These are phyloP conservation scores for Ulvella scutata DNA, from an alignment of 139 green algal genomes.

Conservation along the genomic window DNA sequence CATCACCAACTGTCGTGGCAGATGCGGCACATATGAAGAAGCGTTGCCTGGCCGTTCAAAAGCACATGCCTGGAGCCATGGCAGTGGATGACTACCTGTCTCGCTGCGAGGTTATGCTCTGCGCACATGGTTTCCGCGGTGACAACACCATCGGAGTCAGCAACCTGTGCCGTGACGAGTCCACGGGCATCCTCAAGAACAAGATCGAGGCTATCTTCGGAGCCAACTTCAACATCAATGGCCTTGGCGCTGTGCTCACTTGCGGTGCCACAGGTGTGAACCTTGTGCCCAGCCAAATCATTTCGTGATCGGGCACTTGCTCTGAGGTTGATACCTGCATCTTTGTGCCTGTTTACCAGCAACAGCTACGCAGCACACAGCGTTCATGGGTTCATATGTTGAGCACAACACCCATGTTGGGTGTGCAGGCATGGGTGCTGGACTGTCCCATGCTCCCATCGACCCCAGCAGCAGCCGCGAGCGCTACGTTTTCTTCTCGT, in stretches of 20 bases:
- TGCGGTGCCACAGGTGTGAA: conserved; percentile 68
- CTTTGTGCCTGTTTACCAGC: no score
- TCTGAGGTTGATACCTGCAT: no score
- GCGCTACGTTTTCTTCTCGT: conserved; percentile 80
- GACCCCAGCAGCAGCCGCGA: conserved; percentile 33
- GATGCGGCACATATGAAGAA: not conserved
- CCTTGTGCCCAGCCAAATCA: no score
- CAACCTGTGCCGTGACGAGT: conserved; percentile 82
- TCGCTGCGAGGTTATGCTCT: conserved; percentile 50
- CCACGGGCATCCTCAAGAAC: conserved; percentile 46
- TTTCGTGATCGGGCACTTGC: no score
- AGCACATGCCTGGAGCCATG: conserved; percentile 49
- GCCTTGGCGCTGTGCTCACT: conserved; percentile 63
- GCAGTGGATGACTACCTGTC: conserved; percentile 64
- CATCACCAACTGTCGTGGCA: no score
- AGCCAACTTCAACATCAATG: conserved; percentile 63
- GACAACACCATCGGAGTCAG: conserved; percentile 69
- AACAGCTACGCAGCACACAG: no score
- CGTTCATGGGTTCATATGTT: no score
- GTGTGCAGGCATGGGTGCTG: conserved; percentile 36
- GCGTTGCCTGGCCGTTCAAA: not conserved
- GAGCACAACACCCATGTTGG: no score
- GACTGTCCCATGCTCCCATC: conserved; percentile 34
- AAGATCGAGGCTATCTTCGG: conserved; percentile 63
- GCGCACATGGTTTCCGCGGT: conserved; percentile 50